Conservation (phyloP, 257 asterid species). For the Cordia subcordata region DNA sequence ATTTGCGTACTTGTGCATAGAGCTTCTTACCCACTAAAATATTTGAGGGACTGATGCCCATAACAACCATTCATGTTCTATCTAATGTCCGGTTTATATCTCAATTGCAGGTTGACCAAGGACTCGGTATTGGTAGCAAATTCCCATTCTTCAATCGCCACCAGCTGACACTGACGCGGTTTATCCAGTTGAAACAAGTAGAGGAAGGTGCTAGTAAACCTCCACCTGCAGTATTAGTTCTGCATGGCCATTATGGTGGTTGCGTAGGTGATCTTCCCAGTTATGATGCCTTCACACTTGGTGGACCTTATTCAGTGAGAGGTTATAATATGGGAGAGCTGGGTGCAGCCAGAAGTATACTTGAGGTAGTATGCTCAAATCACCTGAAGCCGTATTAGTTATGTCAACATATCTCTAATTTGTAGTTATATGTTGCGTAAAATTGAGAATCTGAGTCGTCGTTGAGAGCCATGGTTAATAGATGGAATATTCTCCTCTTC, state of each 20-base stretch:
- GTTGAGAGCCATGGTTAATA: no score
- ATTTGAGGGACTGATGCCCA: neutral
- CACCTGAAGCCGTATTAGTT: neutral
- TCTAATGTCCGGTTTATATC: constrained; percentile 4
- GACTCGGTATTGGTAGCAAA: constrained; percentile 83
- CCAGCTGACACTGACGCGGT: constrained; percentile 73
- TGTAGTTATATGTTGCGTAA: neutral
- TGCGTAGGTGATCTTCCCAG: constrained; percentile 99
- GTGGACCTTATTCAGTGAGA: constrained; percentile 96
- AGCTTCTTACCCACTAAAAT: neutral
- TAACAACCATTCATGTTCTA: neutral
- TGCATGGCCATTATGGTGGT: constrained; percentile 94
- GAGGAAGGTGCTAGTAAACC: constrained; percentile 91
- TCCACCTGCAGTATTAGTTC: constrained; percentile 91
- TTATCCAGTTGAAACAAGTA: constrained; percentile 73
- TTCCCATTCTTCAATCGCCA: constrained; percentile 88
- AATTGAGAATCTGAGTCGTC: no score
- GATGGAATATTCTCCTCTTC: no score
- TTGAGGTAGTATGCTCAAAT: constrained; percentile 50
- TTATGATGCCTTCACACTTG: constrained; percentile 90
- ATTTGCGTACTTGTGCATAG: neutral
- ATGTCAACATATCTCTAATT: neutral
- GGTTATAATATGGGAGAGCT: constrained; percentile 99
- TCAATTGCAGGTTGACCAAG: constrained; percentile 83
- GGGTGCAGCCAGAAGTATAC: constrained; percentile 88